Evolutionary conservation across 495 filamentous ascomycete species (phyloP), one percentile per base, ranked within the genome.

Genomic region (Trichocladium uniseriatum): DNA sequence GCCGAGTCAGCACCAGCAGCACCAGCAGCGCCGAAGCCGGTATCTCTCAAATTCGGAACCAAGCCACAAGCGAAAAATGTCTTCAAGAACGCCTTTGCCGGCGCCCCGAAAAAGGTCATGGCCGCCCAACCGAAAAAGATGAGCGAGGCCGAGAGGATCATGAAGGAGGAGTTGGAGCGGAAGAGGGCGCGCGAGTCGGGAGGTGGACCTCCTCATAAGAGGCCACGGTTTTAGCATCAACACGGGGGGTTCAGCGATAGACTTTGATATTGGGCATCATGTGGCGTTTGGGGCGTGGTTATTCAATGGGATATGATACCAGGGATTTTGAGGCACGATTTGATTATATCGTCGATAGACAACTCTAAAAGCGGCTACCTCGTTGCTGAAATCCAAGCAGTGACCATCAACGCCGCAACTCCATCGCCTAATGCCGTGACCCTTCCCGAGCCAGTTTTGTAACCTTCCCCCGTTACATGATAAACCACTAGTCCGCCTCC

Each of bases 111-210:
- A 69, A 86, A 85, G 61, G 67, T 74, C 5, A 63, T 70, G 24
- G 62, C 62, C n/a, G 72, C 80, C 43, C 75, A 72, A 37, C 76
- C 78, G 2, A 86, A 85, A 52, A 87, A 85, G 70, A 88, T 92
- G 77, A 86, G 83, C 52, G 85, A 92, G 63, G 84, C 84, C n/a
- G 88, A 94, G 53, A 73, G 88, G 48, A 92, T 92, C 50, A 94
- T 94, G 88, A 86, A 82, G 63, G 83, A 86, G 52, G 88, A 91
- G 56, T 74, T 86, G 59, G 83, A 91, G 56, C 71, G 76, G 31
- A 91, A 90, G 62, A 74, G 82, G 38, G 56, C 62, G 13, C 70
- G 78, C 20, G 79, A 74, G 32, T 43, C 45, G 5, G 59, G 58
- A 21, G 67, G 67, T 6, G 64, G 59, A 0, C 55, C 52, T 3